Evolutionary conservation across 495 filamentous ascomycete species (phyloP).

Genomic region (Bacidia rubella): DNA sequence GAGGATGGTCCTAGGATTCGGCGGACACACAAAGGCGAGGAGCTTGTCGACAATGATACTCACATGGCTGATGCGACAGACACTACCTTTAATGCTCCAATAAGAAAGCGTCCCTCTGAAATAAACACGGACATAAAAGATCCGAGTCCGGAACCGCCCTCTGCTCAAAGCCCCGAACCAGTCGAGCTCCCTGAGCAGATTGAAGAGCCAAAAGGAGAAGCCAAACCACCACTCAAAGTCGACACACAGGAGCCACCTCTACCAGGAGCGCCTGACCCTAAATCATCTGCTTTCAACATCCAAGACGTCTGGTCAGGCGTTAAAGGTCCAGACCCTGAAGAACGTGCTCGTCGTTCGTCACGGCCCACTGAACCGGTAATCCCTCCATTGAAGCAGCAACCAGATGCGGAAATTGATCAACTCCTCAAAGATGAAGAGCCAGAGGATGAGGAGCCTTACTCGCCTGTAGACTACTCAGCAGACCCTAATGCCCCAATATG

Average conservation of each 20-base stretch:
- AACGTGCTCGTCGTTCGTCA: slow-evolving; percentile 24
- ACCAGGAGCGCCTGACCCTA: slow-evolving; percentile 27
- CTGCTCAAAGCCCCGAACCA: slow-evolving; percentile 22
- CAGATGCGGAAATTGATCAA: slow-evolving; percentile 82
- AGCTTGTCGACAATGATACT: slow-evolving; percentile 61
- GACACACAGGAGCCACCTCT: slow-evolving; percentile 30
- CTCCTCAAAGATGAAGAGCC: slow-evolving; percentile 73
- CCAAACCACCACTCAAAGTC: slow-evolving; percentile 30
- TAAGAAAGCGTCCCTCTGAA: slow-evolving; percentile 27
- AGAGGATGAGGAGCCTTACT: slow-evolving; percentile 76
- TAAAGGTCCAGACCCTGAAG: slow-evolving; percentile 36
- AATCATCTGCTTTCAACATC: slow-evolving; percentile 48
- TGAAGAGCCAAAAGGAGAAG: slow-evolving; percentile 18
- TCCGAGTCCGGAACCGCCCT: slow-evolving; percentile 23
- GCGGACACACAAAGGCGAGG: slow-evolving; percentile 90
- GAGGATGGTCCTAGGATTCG: slow-evolving; percentile 75
- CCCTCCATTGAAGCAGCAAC: slow-evolving; percentile 20
- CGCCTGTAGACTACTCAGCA: slow-evolving; percentile 55
- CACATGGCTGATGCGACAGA: slow-evolving; percentile 30
- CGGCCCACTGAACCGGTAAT: slow-evolving; percentile 32
- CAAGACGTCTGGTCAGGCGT: slow-evolving; percentile 57
- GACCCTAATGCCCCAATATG: slow-evolving; percentile 54
- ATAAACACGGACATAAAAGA: slow-evolving; percentile 25
- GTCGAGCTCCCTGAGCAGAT: slow-evolving; percentile 19
- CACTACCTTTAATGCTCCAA: slow-evolving; percentile 34